A percentile compares a stretch with the other conserved stretches of the same genome.
These are phyloP conservation scores for Thalassiosira sp. DNA, from an alignment of 352 stramenopile genomes.

Conservation along the genomic window DNA sequence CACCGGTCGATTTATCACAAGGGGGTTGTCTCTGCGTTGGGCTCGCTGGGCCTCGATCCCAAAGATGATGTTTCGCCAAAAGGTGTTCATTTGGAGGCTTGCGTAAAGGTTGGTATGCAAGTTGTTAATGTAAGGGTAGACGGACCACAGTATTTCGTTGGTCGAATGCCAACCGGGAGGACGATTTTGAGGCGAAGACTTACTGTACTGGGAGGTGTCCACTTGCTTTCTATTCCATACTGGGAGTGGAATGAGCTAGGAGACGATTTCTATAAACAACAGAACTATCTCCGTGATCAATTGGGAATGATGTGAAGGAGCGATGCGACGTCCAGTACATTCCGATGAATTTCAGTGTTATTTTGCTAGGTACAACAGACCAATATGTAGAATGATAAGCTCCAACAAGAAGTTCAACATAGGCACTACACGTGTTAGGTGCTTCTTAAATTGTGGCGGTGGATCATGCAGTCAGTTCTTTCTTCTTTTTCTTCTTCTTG, in stretches of 20 bases:
- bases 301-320: background rate
- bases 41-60: background rate
- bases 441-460: no score
- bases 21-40: background rate
- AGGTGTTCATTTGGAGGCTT: background rate
- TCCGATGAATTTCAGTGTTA: no score
- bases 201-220: background rate
- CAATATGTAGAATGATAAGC: no score
- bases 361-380: no score
- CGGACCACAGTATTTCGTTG: background rate
- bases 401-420: no score
- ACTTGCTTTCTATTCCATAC: background rate
- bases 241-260: background rate
- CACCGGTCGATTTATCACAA: background rate
- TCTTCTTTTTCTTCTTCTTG: slow-evolving; percentile 26
- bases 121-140: background rate
- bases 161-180: background rate
- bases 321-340: no score
- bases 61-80: background rate
- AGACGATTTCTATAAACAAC: background rate
- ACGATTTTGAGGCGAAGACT: background rate
- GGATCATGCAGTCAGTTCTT: slow-evolving; percentile 13
- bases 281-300: background rate
- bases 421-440: no score
- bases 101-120: background rate